Evolutionary conservation across 1,284 basidiomycete species (phyloP), one percentile per base, ranked within the genome.

Genomic region (Farysia itapuensis): DNA sequence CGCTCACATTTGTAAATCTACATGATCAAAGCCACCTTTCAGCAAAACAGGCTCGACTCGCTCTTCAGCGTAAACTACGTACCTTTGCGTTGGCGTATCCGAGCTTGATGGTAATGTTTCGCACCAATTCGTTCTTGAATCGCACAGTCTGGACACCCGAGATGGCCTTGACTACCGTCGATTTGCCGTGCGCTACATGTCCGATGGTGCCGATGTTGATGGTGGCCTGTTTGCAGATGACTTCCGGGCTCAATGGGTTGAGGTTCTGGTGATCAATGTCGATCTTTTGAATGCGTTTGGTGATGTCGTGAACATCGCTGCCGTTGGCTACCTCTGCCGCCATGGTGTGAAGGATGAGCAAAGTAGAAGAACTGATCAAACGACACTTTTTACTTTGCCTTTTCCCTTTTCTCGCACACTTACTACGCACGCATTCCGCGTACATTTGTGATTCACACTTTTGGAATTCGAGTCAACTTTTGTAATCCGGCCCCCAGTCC

Each of bases 41-140:
- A 9, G 8, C 30, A 32, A 8, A 12, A 16, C 9, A 32, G 8
- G 30, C 22, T n/a, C n/a, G n/a, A n/a, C n/a, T n/a, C n/a, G n/a
- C n/a, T n/a, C n/a, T n/a, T n/a, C n/a, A n/a, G n/a, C n/a, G n/a
- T n/a, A n/a, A n/a, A n/a, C n/a, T n/a, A 79, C 83, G 58, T 64
- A 92, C 90, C 81, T 97, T 97, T 41, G 95, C 95, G 70, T 97
- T 98, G 39, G 94, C 94, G 78, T 98, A 98, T 68, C 82, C 95
- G 35, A 98, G 84, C 81, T 98, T 98, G 81, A 98, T 98, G 34
- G 95, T 98, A 73, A 98, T 98, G 80, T 98, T 98, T 65, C 94
- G 67, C 32, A 76, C 74, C 25, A 76, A 54, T 61, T 98, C 95
- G 79, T 96, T 97, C 83, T 98, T 98, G 81, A 98, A 98, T 71